These are phyloP conservation scores for Candida piceae DNA, from an alignment of 805 yeast species.

Conservation along the genomic window DNA sequence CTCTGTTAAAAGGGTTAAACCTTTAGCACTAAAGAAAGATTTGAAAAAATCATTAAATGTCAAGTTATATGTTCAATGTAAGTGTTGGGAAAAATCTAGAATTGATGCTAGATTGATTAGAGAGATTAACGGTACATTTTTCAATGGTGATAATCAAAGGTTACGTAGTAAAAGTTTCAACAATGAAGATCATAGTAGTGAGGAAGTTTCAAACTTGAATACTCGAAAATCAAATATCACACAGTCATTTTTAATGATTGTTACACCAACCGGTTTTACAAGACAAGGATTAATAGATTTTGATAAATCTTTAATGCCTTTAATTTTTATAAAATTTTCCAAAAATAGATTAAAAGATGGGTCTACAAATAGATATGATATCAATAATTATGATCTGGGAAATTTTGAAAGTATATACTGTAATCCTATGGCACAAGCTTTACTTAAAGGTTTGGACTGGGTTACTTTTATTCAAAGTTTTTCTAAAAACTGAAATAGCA, in stretches of 20 bases:
- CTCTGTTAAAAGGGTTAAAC: conserved; percentile 21
- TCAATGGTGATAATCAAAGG: conserved; percentile 18
- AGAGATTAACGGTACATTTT: conserved; percentile 50
- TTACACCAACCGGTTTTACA: conserved; percentile 43
- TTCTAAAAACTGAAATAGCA: conserved; percentile 1
- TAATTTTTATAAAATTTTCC: conserved; percentile 38
- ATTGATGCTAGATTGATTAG: conserved; percentile 44
- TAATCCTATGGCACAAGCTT: conserved; percentile 33
- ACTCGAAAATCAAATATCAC: conserved; percentile 1
- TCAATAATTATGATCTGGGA: conserved; percentile 37
- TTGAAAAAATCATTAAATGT: conserved; percentile 26
- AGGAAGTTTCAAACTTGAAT: neutral
- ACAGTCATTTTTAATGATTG: conserved; percentile 35
- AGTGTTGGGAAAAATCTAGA: conserved; percentile 37
- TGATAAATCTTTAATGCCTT: conserved; percentile 41
- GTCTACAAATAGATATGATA: conserved; percentile 25
- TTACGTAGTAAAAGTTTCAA: neutral
- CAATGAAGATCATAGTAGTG: neutral
- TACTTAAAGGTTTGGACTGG: conserved; percentile 35
- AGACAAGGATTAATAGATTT: conserved; percentile 41
- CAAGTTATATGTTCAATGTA: conserved; percentile 50
- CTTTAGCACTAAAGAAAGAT: conserved; percentile 17
- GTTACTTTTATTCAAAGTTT: conserved; percentile 14
- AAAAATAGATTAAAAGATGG: conserved; percentile 24
- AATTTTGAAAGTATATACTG: conserved; percentile 31